Conservation (phyloP, 148 eudicot genomes). For the Chenopodium album region DNA sequence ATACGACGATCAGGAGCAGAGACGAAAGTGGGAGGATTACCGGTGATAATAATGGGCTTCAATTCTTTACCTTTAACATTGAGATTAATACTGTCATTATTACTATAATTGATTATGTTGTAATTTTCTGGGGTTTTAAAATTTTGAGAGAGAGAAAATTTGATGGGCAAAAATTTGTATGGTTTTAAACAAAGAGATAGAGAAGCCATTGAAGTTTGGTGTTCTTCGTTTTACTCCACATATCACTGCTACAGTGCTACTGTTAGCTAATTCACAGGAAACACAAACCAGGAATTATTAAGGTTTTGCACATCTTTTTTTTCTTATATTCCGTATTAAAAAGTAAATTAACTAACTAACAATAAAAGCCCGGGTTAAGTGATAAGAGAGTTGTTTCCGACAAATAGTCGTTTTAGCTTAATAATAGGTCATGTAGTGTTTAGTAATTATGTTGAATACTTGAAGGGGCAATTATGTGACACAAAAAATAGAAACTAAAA, state of each 20-base stretch:
- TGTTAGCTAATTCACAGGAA: background rate
- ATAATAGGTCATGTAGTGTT: too few relatives aligned
- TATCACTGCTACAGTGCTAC: background rate
- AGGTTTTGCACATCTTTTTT: background rate
- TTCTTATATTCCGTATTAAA: too few relatives aligned
- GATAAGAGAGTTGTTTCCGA: too few relatives aligned
- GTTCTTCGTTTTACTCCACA: slow-evolving; percentile 15
- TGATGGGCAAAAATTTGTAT: slow-evolving; percentile 22
- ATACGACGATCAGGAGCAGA: slow-evolving; percentile 88
- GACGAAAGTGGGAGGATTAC: slow-evolving; percentile 75
- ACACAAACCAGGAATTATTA: background rate
- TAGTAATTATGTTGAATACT: too few relatives aligned
- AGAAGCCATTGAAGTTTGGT: slow-evolving; percentile 23
- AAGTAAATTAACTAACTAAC: too few relatives aligned
- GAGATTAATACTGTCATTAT: background rate
- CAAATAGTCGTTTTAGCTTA: too few relatives aligned
- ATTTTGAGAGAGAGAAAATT: slow-evolving; percentile 29
- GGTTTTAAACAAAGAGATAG: slow-evolving; percentile 37
- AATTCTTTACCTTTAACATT: slow-evolving; percentile 3
- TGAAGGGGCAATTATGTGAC: too few relatives aligned
- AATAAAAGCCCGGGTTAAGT: too few relatives aligned
- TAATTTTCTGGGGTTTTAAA: slow-evolving; percentile 17
- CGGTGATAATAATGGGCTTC: slow-evolving; percentile 66
- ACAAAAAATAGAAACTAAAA: too few relatives aligned
- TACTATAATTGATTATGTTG: background rate